These are phyloP conservation scores for Neurospora sp. DNA, from an alignment of 495 filamentous ascomycete species.

Conservation along the genomic window DNA sequence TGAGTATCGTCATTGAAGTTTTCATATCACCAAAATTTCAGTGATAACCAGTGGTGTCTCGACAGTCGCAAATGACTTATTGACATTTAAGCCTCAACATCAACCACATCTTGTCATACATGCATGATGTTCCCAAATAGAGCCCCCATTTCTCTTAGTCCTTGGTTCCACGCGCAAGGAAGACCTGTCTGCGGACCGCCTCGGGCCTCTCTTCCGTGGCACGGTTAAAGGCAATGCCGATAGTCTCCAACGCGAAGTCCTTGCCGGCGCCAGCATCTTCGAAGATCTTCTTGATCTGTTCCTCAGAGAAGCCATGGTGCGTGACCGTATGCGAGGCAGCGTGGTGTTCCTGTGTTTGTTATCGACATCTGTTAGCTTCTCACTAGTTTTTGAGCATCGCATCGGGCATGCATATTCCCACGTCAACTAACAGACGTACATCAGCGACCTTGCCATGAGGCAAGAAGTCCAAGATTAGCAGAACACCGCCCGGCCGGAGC, in stretches of 20 bases:
- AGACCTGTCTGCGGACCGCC: conserved; percentile 12
- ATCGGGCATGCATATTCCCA: neutral
- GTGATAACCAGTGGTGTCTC: neutral
- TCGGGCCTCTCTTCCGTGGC: neutral
- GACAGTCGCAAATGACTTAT: neutral
- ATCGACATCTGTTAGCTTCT: neutral
- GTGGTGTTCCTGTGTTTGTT: conserved; percentile 16
- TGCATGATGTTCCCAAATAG: neutral
- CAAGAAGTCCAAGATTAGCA: conserved; percentile 58
- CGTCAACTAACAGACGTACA: neutral
- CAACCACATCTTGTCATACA: neutral
- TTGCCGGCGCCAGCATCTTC: conserved; percentile 37
- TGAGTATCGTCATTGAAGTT: neutral
- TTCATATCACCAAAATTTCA: neutral
- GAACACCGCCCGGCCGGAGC: conserved; percentile 51
- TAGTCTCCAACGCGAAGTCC: conserved; percentile 32
- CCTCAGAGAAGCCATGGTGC: conserved; percentile 48
- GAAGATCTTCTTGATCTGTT: conserved; percentile 43
- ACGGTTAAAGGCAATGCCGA: conserved; percentile 21
- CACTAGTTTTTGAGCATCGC: neutral
- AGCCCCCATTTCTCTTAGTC: neutral
- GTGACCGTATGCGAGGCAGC: conserved; percentile 36
- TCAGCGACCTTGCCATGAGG: conserved; percentile 28
- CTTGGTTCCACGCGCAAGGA: conserved; percentile 20
- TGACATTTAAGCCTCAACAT: neutral